Conservation (phyloP, 768 basidiomycete species). For the Agaricus subrufescens region DNA sequence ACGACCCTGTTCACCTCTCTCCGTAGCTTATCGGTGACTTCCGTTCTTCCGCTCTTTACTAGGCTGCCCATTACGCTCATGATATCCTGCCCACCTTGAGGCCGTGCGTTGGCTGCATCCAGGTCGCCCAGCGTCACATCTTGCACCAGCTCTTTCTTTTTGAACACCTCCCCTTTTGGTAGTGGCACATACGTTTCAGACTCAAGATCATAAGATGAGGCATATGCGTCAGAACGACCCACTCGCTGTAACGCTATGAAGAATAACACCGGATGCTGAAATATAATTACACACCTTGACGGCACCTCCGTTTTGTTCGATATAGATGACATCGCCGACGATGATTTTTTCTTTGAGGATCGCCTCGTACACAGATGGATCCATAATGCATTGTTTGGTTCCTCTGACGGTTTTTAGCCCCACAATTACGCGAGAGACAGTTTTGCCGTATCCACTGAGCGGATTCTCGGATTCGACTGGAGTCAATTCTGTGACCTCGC, state of each 20-base stretch:
- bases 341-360: constrained; percentile 97
- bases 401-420: constrained; percentile 92
- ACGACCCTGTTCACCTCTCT: constrained; percentile 97
- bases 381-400: constrained; percentile 90
- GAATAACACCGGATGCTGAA: not conserved
- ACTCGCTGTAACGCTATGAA: constrained; percentile 58
- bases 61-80: constrained; percentile 96
- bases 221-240: constrained; percentile 95
- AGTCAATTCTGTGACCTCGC: constrained; percentile 95
- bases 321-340: constrained; percentile 95
- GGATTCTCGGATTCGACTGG: constrained; percentile 97
- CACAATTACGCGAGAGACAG: constrained; percentile 95
- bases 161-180: constrained; percentile 95
- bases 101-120: constrained; percentile 94
- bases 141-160: constrained; percentile 92
- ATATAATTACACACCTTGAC: constrained; percentile 62
- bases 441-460: constrained; percentile 95
- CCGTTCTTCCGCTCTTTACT: constrained; percentile 90
- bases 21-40: constrained; percentile 94
- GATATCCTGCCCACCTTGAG: constrained; percentile 96
- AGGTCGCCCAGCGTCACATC: constrained; percentile 93
- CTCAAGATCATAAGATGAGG: constrained; percentile 95
- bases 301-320: constrained; percentile 90
- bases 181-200: constrained; percentile 98
- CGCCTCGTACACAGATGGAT: constrained; percentile 94